These are phyloP conservation scores for Citropsis articulata DNA, from an alignment of 345 rosid species.

Conservation along the genomic window DNA sequence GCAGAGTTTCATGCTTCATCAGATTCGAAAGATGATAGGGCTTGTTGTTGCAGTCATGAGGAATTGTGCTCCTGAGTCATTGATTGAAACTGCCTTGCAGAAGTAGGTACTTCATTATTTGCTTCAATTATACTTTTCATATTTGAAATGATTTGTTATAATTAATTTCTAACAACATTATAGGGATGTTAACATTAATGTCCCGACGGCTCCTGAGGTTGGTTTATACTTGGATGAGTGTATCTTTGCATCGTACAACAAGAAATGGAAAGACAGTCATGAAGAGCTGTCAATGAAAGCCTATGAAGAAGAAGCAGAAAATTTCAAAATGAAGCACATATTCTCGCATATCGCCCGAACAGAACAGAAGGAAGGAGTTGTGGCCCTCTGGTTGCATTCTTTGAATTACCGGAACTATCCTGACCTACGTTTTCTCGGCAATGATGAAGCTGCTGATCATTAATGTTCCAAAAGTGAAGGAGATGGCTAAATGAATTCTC, in stretches of 20 bases:
- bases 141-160: background rate
- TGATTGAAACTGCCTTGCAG: constrained; percentile 61
- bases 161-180: background rate
- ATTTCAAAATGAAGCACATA: constrained; percentile 76
- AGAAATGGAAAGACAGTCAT: constrained; percentile 78
- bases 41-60: constrained; percentile 88
- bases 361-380: constrained; percentile 79
- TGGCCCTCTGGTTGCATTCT: constrained; percentile 94
- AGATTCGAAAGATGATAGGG: constrained; percentile 90
- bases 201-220: constrained; percentile 97
- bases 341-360: constrained; percentile 78
- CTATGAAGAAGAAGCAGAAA: constrained; percentile 67
- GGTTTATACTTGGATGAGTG: constrained; percentile 97
- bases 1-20: constrained; percentile 99
- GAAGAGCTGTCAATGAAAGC: constrained; percentile 84
- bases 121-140: background rate
- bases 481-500: background rate
- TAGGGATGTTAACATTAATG: constrained; percentile 68
- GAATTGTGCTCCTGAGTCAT: constrained; percentile 67
- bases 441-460: background rate
- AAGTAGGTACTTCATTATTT: constrained; percentile 42
- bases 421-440: constrained; percentile 33
- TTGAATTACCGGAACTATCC: constrained; percentile 81
- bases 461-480: background rate
- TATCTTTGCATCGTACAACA: constrained; percentile 72